Percentiles rank a stretch among this genome's conserved stretches.
Evolutionary conservation across 1,284 basidiomycete species (phyloP).

Genomic region (Porogramme epimiltina): DNA sequence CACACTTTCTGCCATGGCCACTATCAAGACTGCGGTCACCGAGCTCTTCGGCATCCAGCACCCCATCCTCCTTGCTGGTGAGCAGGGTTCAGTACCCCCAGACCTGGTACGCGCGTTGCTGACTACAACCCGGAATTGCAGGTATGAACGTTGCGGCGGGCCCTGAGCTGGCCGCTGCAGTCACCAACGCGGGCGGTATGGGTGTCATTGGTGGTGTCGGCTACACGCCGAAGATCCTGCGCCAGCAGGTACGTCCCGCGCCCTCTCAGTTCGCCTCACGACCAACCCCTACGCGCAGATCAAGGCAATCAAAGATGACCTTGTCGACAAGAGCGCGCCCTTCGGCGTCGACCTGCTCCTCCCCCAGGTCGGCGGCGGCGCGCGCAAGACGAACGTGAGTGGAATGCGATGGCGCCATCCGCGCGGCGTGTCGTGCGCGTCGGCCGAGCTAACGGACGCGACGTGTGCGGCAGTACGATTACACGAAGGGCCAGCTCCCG

Average conservation of each 20-base stretch:
- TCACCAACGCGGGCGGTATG: conserved; percentile 84
- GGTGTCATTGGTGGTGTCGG: conserved; percentile 88
- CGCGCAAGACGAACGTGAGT: conserved; percentile 83
- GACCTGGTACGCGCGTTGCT: not conserved
- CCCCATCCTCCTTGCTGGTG: conserved; percentile 84
- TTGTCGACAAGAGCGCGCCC: conserved; percentile 72
- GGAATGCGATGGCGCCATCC: not conserved
- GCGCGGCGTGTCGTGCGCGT: not conserved
- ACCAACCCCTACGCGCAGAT: conserved; percentile 69
- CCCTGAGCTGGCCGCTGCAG: conserved; percentile 85
- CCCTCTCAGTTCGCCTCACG: not conserved
- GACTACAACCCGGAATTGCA: conserved; percentile 9
- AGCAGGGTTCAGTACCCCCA: conserved; percentile 7
- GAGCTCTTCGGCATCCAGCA: conserved; percentile 86
- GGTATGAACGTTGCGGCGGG: conserved; percentile 91
- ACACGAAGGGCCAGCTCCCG: conserved; percentile 79
- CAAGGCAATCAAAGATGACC: conserved; percentile 66
- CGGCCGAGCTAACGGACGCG: not conserved
- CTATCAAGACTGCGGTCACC: conserved; percentile 77
- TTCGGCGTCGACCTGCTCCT: conserved; percentile 89
- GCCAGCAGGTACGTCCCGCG: conserved; percentile 55
- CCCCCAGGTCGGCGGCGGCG: conserved; percentile 79
- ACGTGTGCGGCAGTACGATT: conserved; percentile 62
- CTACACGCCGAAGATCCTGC: conserved; percentile 75
- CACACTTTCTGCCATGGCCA: conserved; percentile 47